A percentile compares a stretch with the other conserved stretches of the same genome.
Conservation (phyloP, 306 rosid species). For the Vigna trinervia region DNA sequence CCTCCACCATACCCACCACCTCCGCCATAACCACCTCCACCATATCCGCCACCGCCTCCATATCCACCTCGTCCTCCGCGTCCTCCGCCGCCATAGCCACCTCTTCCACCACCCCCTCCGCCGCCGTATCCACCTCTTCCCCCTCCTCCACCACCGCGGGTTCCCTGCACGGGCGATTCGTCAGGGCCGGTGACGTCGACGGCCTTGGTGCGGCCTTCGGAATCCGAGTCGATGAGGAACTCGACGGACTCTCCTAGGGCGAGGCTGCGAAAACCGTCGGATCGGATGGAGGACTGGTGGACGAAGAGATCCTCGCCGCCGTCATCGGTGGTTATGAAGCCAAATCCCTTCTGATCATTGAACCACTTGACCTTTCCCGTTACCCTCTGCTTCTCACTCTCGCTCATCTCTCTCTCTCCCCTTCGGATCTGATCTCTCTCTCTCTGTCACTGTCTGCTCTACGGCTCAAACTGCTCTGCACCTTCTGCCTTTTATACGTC, state of each 20-base stretch:
- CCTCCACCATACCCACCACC: slow-evolving; percentile 25
- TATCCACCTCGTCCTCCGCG: slow-evolving; percentile 29
- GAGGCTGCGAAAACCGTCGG: slow-evolving; percentile 81
- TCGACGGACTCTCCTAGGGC: slow-evolving; percentile 77
- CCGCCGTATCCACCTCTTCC: neutral
- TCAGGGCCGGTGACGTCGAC: slow-evolving; percentile 78
- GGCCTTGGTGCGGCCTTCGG: slow-evolving; percentile 74
- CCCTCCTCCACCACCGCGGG: slow-evolving; percentile 47
- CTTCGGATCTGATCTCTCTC: slow-evolving; percentile 16
- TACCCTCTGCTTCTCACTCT: slow-evolving; percentile 43
- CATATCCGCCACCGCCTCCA: slow-evolving; percentile 34
- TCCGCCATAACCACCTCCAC: slow-evolving; percentile 10
- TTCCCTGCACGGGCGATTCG: slow-evolving; percentile 60
- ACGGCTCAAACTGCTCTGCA: neutral
- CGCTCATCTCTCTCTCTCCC: slow-evolving; percentile 48
- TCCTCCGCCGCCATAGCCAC: slow-evolving; percentile 45
- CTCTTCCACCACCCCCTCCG: neutral
- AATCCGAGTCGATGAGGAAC: slow-evolving; percentile 62
- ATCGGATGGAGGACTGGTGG: slow-evolving; percentile 80
- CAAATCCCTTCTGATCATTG: slow-evolving; percentile 78
- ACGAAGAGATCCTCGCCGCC: slow-evolving; percentile 59
- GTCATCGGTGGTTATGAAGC: slow-evolving; percentile 63
- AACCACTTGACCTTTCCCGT: slow-evolving; percentile 85
- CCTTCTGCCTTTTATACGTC: neutral
- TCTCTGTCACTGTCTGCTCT: neutral